Evolutionary conservation across 2,329 filamentous ascomycete species (phyloP), one percentile per base, ranked within the genome.

Genomic region (Colletotrichum sp.): DNA sequence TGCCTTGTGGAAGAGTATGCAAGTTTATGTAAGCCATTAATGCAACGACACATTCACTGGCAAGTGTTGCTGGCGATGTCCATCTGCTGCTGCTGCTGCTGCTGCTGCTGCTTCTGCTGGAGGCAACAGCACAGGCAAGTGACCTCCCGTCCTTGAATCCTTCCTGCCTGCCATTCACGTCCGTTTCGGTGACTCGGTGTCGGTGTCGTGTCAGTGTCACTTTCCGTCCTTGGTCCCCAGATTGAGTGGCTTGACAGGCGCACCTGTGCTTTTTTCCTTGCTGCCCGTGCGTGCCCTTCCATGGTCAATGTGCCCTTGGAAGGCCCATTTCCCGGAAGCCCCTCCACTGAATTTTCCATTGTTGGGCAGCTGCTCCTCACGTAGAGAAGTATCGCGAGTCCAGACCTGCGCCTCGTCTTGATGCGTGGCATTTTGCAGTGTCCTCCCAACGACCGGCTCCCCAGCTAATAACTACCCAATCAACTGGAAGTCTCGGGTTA

Each of bases 21-120:
- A 52, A 15, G 60, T 21, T 71, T 71, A 74, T 32, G 60, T 74
- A 72, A 71, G 67, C 72, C 15, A 12, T 65, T 30, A 34, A 66
- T 71, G 48, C 66, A 73, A 63, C 15, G 30, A 60, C 9, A n/a
- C 30, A 8, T 6, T 21, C 38, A 4, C 38, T 43, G 38, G 38
- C 38, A 18, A 1, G 16, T 43, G 38, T 43, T 43, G 38, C 38
- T 21, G 43, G 43, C 18, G 18, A 48, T 48, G 43, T 48, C n/a
- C 43, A 34, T 34, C 32, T 38, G 36, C 36, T 36, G 16, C 16
- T 18, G 36, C 36, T 38, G 36, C 16, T 38, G 36, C 34, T 36
- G 13, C 34, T 38, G 16, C 36, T 38, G 5, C 18, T 18, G 36
- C 30, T 43, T 6, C 43, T 48, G 43, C 10, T 48, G 18, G 43